A percentile compares a stretch with the other conserved stretches of the same genome.
phyloP scores from a whole-genome alignment of 352 stramenopile genomes.

The Pythium sp. region DNA sequence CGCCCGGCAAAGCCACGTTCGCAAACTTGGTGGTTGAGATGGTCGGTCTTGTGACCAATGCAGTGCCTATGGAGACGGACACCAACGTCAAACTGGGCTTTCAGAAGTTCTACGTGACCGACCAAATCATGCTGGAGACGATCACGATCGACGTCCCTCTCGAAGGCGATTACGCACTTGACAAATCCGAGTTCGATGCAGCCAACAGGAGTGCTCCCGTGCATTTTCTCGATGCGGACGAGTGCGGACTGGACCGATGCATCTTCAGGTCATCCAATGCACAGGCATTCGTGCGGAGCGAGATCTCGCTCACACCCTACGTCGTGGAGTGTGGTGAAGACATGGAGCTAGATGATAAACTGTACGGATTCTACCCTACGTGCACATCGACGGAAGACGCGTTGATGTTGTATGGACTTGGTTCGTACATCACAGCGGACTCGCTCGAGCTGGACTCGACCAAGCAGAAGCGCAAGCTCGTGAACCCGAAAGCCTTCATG shows the following conservation, averaged over 20 bases:
- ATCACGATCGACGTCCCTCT: slow-evolving; percentile 21
- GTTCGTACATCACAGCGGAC: slow-evolving; percentile 18
- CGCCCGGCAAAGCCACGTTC: slow-evolving; percentile 11
- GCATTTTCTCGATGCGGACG: slow-evolving; percentile 10
- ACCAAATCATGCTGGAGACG: slow-evolving; percentile 17
- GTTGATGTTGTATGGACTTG: slow-evolving; percentile 18
- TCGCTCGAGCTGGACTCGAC: slow-evolving; percentile 15
- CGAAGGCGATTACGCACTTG: slow-evolving; percentile 12
- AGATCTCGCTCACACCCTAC: slow-evolving; percentile 16
- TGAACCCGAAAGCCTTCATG: slow-evolving; percentile 20
- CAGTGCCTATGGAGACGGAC: slow-evolving; percentile 7
- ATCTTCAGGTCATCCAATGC: slow-evolving; percentile 17
- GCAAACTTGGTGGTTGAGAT: slow-evolving; percentile 15
- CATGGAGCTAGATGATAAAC: not conserved
- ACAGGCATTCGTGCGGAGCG: slow-evolving; percentile 12
- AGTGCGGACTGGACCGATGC: slow-evolving; percentile 15
- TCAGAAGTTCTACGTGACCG: slow-evolving; percentile 10
- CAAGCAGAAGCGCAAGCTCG: slow-evolving; percentile 15
- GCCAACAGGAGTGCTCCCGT: slow-evolving; percentile 4
- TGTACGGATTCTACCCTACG: slow-evolving; percentile 9
- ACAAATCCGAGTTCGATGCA: slow-evolving; percentile 9
- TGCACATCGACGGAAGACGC: slow-evolving; percentile 4
- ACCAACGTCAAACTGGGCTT: slow-evolving; percentile 15
- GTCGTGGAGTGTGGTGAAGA: slow-evolving; percentile 1
- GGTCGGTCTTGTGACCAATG: not conserved